Conservation (phyloP, 2,329 filamentous ascomycete species). For the Penicillium freii region DNA sequence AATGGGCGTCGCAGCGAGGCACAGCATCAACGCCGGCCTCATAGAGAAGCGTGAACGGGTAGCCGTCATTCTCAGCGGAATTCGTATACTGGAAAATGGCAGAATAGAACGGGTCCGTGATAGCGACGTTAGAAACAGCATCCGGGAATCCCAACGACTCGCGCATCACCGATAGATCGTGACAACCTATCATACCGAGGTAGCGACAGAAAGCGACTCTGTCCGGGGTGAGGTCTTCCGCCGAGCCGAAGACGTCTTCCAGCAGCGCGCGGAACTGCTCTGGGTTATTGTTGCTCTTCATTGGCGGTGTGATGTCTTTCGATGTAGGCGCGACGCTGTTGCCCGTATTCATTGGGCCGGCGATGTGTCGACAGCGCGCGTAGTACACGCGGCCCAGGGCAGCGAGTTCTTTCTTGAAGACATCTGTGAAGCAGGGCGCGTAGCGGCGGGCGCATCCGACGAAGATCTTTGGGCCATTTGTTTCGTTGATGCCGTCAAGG, state of each 20-base stretch:
- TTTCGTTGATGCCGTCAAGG: slow-evolving; percentile 38
- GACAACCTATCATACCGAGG: slow-evolving; percentile 51
- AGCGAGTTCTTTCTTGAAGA: slow-evolving; percentile 54
- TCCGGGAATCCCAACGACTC: slow-evolving; percentile 54
- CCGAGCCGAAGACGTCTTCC: slow-evolving; percentile 26
- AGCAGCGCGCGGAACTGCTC: slow-evolving; percentile 20
- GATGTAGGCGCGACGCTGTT: not conserved
- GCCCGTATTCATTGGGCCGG: slow-evolving; percentile 46
- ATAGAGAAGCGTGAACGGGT: slow-evolving; percentile 54
- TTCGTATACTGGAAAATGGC: slow-evolving; percentile 37
- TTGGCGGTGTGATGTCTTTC: not conserved
- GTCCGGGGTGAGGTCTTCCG: slow-evolving; percentile 29
- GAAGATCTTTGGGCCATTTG: slow-evolving; percentile 49
- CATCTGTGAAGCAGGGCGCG: slow-evolving; percentile 54
- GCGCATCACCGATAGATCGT: slow-evolving; percentile 56
- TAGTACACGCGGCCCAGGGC: slow-evolving; percentile 55
- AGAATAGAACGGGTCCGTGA: slow-evolving; percentile 44
- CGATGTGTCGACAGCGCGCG: slow-evolving; percentile 52
- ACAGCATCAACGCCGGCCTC: slow-evolving; percentile 57
- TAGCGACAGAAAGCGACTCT: slow-evolving; percentile 42
- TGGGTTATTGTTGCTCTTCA: not conserved
- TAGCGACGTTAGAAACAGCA: slow-evolving; percentile 45
- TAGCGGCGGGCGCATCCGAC: slow-evolving; percentile 64
- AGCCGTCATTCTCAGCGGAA: slow-evolving; percentile 11
- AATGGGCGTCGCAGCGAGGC: slow-evolving; percentile 42